Percentiles rank a stretch among this genome's conserved stretches.
phyloP scores from a whole-genome alignment of 768 basidiomycete species.

The Calvatia gigantea region DNA sequence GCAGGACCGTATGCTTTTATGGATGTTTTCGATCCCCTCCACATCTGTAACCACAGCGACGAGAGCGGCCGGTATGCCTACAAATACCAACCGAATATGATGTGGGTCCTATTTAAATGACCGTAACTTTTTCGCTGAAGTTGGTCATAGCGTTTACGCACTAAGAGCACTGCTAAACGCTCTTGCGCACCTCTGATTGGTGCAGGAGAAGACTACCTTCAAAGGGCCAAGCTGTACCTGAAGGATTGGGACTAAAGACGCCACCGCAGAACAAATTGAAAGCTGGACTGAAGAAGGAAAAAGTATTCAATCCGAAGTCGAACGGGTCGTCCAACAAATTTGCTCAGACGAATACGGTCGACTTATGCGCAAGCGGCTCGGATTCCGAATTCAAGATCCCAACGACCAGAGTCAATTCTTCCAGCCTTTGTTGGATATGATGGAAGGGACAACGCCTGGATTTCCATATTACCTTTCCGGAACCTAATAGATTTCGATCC shows the following conservation, averaged over 20 bases:
- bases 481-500: conserved; percentile 62
- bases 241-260: conserved; percentile 66
- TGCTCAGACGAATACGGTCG: conserved; percentile 62
- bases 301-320: conserved; percentile 57
- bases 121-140: not conserved
- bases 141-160: conserved; percentile 59
- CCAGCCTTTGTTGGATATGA: conserved; percentile 67
- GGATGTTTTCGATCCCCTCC: conserved; percentile 83
- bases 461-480: conserved; percentile 85
- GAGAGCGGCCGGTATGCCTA: conserved; percentile 76
- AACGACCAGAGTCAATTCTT: conserved; percentile 61
- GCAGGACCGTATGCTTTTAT: conserved; percentile 90
- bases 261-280: conserved; percentile 46
- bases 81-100: conserved; percentile 74
- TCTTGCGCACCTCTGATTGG: conserved; percentile 85
- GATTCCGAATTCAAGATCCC: conserved; percentile 51
- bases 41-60: conserved; percentile 92
- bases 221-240: conserved; percentile 45
- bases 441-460: conserved; percentile 78
- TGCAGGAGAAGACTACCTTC: conserved; percentile 55
- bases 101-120: conserved; percentile 39
- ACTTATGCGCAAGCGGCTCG: conserved; percentile 80
- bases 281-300: conserved; percentile 61
- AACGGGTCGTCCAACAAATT: conserved; percentile 53
- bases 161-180: conserved; percentile 73